Conservation (phyloP, 345 rosid genomes). For the Limnanthes douglasii region DNA sequence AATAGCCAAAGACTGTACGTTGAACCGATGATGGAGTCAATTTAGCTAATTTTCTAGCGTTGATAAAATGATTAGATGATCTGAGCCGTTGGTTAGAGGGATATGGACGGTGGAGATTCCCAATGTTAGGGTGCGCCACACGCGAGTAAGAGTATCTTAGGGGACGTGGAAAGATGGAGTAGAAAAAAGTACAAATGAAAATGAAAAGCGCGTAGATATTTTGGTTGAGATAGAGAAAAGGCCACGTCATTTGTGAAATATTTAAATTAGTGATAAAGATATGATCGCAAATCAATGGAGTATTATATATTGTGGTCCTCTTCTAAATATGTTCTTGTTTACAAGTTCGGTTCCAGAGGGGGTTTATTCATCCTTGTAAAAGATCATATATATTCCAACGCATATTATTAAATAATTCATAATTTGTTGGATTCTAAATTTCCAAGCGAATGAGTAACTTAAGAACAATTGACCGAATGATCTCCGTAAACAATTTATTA, state of each 20-base stretch:
- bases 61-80: slow-evolving; percentile 12
- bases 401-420: too few relatives aligned
- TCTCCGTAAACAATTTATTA: too few relatives aligned
- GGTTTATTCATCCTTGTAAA: too few relatives aligned
- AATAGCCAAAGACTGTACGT: slow-evolving; percentile 5
- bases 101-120: slow-evolving; percentile 14
- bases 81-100: slow-evolving; percentile 3
- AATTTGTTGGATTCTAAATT: too few relatives aligned
- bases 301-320: too few relatives aligned
- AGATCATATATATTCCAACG: too few relatives aligned
- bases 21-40: background rate
- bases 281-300: too few relatives aligned
- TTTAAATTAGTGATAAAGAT: too few relatives aligned
- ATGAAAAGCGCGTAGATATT: slow-evolving; percentile 20
- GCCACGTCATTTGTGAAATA: slow-evolving; percentile 37
- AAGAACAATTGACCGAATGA: too few relatives aligned
- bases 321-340: too few relatives aligned
- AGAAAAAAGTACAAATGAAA: slow-evolving; percentile 13
- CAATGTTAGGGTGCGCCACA: slow-evolving; percentile 5
- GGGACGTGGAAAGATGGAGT: slow-evolving; percentile 22
- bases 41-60: slow-evolving; percentile 1
- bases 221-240: slow-evolving; percentile 36
- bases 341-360: too few relatives aligned
- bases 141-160: slow-evolving; percentile 11
- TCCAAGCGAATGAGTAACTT: too few relatives aligned